Evolutionary conservation across 805 yeast genomes (phyloP), one percentile per base, ranked within the genome.

Genomic region (Brettanomyces sp.): DNA sequence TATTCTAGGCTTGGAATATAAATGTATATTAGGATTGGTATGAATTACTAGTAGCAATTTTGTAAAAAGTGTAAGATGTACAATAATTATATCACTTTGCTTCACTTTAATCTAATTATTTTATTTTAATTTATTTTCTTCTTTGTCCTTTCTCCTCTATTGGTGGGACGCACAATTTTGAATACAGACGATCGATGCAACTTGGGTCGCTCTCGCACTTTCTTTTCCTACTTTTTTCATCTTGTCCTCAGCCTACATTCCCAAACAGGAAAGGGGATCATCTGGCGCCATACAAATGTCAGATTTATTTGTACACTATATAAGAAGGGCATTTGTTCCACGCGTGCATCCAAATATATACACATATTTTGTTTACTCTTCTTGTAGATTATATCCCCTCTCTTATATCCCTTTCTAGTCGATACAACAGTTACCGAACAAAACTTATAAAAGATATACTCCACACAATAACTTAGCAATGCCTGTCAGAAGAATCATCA

Each of bases 401-500:
- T 7, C 23, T 33, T 40, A 37, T 42, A 13, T 33, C 24, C 7
- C 14, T 36, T 13, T 25, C 36, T 40, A 13, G 18, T 36, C 36
- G 22, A 21, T 34, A 11, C 37, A 32, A 28, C 14, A 32, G 32
- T 42, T 23, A 36, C 41, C 24, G 37, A 21, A 22, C 42, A 34
- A 41, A 28, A 23, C 34, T 45, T 25, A 34, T 18, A 28, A 28
- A 28, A 28, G 11, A 2, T 28, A 28, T 9, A 28, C 3, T 28
- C 32, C 32, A 28, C 32, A 28, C 32, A 28, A 28, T 6, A 28
- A 9, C 32, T 28, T 28, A 28, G 49, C 44, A 55, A 63, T 63
- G 67, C 66, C 67, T 48, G 53, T 63, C 52, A 63, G 65, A 62
- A 56, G 58, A 54, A 62, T 63, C 46, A 39, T 58, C 41, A 62